Evolutionary conservation across 306 rosid genomes (phyloP).

Genomic region (Quercus parvula): DNA sequence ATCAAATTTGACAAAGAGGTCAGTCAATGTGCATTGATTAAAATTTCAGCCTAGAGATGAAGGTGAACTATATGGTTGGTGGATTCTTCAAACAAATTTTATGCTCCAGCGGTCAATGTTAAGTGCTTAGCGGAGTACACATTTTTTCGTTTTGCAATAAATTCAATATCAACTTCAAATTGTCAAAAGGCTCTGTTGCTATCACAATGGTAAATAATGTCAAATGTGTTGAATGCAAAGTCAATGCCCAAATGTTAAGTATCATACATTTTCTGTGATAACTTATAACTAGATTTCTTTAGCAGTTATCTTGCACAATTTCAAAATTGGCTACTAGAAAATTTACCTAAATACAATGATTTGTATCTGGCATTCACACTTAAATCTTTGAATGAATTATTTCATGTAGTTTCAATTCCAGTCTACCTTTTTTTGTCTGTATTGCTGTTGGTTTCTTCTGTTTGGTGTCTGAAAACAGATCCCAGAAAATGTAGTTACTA

Average conservation of each 20-base stretch:
- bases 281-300: neutral
- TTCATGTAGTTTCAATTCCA: neutral
- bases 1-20: neutral
- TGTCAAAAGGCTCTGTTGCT: neutral
- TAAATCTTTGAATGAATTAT: neutral
- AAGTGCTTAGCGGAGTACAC: too few relatives aligned
- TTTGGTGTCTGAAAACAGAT: neutral
- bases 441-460: neutral
- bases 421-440: neutral
- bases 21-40: neutral
- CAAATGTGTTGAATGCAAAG: neutral
- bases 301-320: neutral
- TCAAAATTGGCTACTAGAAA: neutral
- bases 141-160: too few relatives aligned
- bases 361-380: neutral
- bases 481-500: neutral
- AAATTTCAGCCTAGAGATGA: neutral
- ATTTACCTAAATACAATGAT: neutral
- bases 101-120: too few relatives aligned
- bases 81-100: too few relatives aligned
- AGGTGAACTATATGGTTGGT: neutral
- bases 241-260: neutral
- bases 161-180: neutral
- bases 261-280: neutral
- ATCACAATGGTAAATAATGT: neutral